Evolutionary conservation across 345 rosid genomes (phyloP).

Genomic region (Gossypium ekmanianum): DNA sequence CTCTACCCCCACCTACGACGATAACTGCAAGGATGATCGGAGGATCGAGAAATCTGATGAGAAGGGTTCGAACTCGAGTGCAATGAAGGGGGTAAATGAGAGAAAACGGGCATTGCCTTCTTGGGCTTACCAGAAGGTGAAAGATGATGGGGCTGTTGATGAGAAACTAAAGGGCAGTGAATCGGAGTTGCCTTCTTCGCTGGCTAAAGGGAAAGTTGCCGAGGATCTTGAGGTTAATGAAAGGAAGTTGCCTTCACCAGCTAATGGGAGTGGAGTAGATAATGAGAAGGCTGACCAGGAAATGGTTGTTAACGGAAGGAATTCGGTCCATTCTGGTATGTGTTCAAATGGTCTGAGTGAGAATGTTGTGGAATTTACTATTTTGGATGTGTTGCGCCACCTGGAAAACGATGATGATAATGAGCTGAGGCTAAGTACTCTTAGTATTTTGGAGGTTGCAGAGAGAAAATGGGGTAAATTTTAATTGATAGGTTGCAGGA

Average conservation of each 20-base stretch:
- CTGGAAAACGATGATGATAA: slow-evolving; percentile 9
- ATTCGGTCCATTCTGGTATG: neutral
- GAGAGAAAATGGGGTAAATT: slow-evolving; percentile 15
- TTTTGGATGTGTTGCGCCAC: slow-evolving; percentile 28
- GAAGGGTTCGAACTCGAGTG: neutral
- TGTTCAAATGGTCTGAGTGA: neutral
- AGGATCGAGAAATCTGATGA: neutral
- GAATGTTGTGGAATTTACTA: neutral
- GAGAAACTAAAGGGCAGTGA: no score
- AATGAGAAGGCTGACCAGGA: neutral
- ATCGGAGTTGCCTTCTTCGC: no score
- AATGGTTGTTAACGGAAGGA: neutral
- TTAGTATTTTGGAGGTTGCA: slow-evolving; percentile 25
- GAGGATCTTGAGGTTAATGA: neutral
- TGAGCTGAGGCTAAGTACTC: slow-evolving; percentile 14
- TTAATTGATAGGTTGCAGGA: neutral
- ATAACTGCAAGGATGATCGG: no score
- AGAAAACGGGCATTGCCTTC: slow-evolving; percentile 7
- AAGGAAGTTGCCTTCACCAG: neutral
- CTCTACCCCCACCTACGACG: no score
- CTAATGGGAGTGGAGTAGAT: slow-evolving; percentile 2
- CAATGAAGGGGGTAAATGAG: slow-evolving; percentile 12
- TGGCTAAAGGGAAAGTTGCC: no score
- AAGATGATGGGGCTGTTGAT: neutral
- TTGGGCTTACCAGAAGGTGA: neutral